These are phyloP conservation scores for Bromus sterilis DNA, from an alignment of 176 grass and related monocot species.

Conservation along the genomic window DNA sequence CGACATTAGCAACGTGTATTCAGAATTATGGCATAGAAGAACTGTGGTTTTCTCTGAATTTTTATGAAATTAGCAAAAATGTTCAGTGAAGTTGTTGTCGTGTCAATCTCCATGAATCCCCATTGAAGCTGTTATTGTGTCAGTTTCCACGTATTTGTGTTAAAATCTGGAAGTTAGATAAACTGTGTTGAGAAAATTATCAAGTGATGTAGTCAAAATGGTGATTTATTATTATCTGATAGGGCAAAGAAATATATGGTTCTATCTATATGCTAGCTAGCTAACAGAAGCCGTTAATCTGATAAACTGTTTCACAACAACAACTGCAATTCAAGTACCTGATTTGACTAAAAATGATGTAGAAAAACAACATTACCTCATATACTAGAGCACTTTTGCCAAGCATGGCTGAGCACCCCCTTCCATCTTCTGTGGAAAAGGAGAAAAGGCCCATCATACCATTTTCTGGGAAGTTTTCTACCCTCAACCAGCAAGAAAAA, in stretches of 20 bases:
- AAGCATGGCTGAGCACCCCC: constrained; percentile 70
- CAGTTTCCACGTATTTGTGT: neutral
- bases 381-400: constrained; percentile 69
- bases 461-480: constrained; percentile 78
- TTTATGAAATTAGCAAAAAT: neutral
- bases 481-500: constrained; percentile 83
- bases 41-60: neutral
- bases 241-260: neutral
- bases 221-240: neutral
- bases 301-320: neutral
- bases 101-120: neutral
- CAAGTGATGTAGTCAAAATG: neutral
- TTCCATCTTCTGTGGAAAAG: constrained; percentile 71
- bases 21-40: neutral
- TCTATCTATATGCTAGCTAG: neutral
- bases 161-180: neutral
- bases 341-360: neutral
- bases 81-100: neutral
- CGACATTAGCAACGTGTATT: neutral
- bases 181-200: neutral
- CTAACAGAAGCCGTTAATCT: neutral
- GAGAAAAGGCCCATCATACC: constrained; percentile 91
- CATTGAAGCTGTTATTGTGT: neutral
- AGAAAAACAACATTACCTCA: constrained; percentile 47
- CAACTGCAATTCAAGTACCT: neutral